Evolutionary conservation across 345 rosid species (phyloP).

Genomic region (Laguncularia racemosa): DNA sequence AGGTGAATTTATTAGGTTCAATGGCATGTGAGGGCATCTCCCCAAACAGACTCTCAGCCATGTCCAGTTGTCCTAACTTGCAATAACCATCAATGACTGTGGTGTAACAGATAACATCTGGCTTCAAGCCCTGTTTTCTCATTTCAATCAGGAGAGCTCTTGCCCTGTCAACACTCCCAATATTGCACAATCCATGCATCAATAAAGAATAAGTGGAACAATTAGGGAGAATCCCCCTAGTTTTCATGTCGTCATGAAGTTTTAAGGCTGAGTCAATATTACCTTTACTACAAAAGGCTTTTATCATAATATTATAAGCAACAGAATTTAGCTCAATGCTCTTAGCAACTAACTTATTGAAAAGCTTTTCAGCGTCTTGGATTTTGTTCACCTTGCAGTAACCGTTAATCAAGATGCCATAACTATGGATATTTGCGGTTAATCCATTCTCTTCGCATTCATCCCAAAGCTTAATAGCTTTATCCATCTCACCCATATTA

Average conservation of each 20-base stretch:
- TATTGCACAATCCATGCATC: slow-evolving; percentile 57
- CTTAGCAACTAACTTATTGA: slow-evolving; percentile 39
- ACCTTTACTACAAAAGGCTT: slow-evolving; percentile 46
- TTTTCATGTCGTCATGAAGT: slow-evolving; percentile 61
- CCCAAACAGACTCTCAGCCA: slow-evolving; percentile 35
- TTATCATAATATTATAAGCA: slow-evolving; percentile 50
- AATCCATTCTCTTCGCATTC: slow-evolving; percentile 39
- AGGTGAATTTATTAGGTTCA: slow-evolving; percentile 66
- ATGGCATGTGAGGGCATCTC: slow-evolving; percentile 51
- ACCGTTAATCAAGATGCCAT: slow-evolving; percentile 68
- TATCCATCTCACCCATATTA: slow-evolving; percentile 44
- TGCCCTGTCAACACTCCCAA: slow-evolving; percentile 49
- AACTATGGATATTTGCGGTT: slow-evolving; percentile 44
- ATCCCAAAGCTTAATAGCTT: slow-evolving; percentile 55
- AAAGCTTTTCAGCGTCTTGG: slow-evolving; percentile 56
- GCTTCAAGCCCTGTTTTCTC: slow-evolving; percentile 52
- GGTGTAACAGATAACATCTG: slow-evolving; percentile 68
- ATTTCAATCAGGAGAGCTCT: slow-evolving; percentile 43
- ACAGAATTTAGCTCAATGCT: slow-evolving; percentile 42
- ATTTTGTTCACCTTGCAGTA: slow-evolving; percentile 58
- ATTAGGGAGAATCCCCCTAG: slow-evolving; percentile 39
- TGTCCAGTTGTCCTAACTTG: slow-evolving; percentile 59
- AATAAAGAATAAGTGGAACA: slow-evolving; percentile 56
- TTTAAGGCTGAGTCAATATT: slow-evolving; percentile 40
- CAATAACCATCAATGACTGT: slow-evolving; percentile 68